Evolutionary conservation across 495 filamentous ascomycete species (phyloP).

Genomic region (Neurospora sp.): DNA sequence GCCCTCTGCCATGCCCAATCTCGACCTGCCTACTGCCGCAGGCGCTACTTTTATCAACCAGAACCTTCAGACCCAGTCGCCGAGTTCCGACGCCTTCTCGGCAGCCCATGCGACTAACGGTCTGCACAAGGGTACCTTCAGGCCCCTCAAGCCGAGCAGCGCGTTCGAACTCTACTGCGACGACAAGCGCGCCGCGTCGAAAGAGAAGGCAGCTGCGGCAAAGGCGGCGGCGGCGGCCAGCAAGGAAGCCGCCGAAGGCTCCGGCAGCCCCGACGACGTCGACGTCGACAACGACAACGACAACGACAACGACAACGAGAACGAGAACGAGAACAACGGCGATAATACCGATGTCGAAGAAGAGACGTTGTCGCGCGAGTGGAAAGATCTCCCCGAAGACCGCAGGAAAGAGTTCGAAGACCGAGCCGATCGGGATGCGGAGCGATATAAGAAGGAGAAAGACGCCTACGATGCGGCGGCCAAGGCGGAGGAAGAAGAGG

Average conservation of each 20-base stretch:
- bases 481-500: constrained; percentile 8
- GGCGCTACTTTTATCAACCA: constrained; percentile 34
- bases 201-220: constrained; percentile 22
- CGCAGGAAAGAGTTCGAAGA: constrained; percentile 34
- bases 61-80: constrained; percentile 32
- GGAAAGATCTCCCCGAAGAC: constrained; percentile 36
- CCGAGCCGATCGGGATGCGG: constrained; percentile 30
- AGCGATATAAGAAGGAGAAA: constrained; percentile 35
- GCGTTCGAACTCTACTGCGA: constrained; percentile 45
- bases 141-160: constrained; percentile 32
- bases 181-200: constrained; percentile 29
- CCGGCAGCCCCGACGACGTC: constrained; percentile 68
- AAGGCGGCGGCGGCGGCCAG: constrained; percentile 37
- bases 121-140: constrained; percentile 25
- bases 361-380: constrained; percentile 36
- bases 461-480: constrained; percentile 20
- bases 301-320: constrained; percentile 30
- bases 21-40: constrained; percentile 10
- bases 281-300: constrained; percentile 34
- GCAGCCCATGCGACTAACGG: constrained; percentile 24
- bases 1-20: constrained; percentile 31
- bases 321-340: constrained; percentile 24
- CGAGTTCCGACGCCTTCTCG: constrained; percentile 37
- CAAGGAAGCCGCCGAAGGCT: constrained; percentile 52
- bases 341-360: constrained; percentile 27